Percentiles rank a stretch among this genome's conserved stretches.
These are phyloP conservation scores for Lactarius indigo DNA, from an alignment of 768 basidiomycete genomes.

Conservation along the genomic window DNA sequence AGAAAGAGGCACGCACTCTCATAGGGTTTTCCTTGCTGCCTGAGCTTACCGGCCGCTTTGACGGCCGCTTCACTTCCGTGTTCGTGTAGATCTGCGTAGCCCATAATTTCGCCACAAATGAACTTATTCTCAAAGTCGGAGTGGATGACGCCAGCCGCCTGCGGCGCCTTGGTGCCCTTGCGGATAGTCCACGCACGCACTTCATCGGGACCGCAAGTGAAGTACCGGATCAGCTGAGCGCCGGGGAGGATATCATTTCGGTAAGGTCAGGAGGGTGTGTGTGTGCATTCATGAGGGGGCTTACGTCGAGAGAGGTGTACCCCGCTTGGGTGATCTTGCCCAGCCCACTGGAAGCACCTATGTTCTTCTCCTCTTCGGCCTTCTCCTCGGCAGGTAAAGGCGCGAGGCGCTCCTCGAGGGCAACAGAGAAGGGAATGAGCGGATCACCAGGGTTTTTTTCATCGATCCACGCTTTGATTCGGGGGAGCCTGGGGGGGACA, in stretches of 20 bases:
- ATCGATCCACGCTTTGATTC: slow-evolving; percentile 99
- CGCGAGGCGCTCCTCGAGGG: slow-evolving; percentile 87
- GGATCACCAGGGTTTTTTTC: slow-evolving; percentile 93
- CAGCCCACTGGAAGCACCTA: slow-evolving; percentile 71
- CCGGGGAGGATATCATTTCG: neutral
- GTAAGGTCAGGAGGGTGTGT: neutral
- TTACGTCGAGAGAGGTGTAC: slow-evolving; percentile 78
- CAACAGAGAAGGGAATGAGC: slow-evolving; percentile 95
- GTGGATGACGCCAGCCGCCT: slow-evolving; percentile 98
- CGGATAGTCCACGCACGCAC: slow-evolving; percentile 98
- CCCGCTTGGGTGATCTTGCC: slow-evolving; percentile 96
- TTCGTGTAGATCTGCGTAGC: slow-evolving; percentile 85
- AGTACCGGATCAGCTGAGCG: slow-evolving; percentile 83
- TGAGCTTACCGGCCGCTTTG: slow-evolving; percentile 91
- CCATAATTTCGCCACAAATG: slow-evolving; percentile 96
- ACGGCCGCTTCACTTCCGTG: slow-evolving; percentile 87
- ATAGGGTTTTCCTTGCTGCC: slow-evolving; percentile 96
- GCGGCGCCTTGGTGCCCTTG: slow-evolving; percentile 90
- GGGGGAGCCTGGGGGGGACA: slow-evolving; percentile 61
- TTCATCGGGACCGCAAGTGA: slow-evolving; percentile 96
- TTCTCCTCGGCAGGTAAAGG: slow-evolving; percentile 61
- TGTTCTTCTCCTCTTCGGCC: slow-evolving; percentile 62
- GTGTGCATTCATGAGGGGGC: slow-evolving; percentile 27
- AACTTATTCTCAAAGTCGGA: slow-evolving; percentile 98
- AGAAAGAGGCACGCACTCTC: slow-evolving; percentile 59